Conservation (phyloP, 257 asterid genomes). For the Gynochthodes officinalis region DNA sequence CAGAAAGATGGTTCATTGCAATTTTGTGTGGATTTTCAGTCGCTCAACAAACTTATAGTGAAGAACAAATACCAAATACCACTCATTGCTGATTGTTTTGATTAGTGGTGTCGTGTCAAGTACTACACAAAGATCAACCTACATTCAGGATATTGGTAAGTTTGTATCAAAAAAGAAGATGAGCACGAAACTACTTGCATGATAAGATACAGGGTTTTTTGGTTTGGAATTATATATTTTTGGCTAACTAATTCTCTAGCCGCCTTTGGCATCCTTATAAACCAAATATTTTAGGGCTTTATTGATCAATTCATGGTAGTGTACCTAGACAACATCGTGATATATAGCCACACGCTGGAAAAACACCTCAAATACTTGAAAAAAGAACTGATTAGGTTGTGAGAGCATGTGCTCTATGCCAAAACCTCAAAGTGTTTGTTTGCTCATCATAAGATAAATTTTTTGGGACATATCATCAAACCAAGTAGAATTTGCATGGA, state of each 20-base stretch:
- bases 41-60: too few relatives aligned
- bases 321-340: conserved; percentile 7
- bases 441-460: not conserved
- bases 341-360: conserved; percentile 1
- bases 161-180: too few relatives aligned
- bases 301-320: not conserved
- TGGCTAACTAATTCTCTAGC: not conserved
- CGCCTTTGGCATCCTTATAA: not conserved
- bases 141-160: too few relatives aligned
- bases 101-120: too few relatives aligned
- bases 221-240: not conserved
- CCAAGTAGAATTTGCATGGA: not conserved
- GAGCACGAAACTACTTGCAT: too few relatives aligned
- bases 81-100: too few relatives aligned
- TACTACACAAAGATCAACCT: too few relatives aligned
- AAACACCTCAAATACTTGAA: not conserved
- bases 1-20: too few relatives aligned
- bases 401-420: conserved; percentile 3
- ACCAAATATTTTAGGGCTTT: not conserved
- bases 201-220: not conserved
- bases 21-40: too few relatives aligned
- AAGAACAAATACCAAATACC: not conserved
- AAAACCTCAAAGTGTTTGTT: not conserved
- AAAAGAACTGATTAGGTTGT: not conserved
- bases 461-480: not conserved